Conservation (phyloP, 768 basidiomycete genomes). For the Boletellus ananiceps region DNA sequence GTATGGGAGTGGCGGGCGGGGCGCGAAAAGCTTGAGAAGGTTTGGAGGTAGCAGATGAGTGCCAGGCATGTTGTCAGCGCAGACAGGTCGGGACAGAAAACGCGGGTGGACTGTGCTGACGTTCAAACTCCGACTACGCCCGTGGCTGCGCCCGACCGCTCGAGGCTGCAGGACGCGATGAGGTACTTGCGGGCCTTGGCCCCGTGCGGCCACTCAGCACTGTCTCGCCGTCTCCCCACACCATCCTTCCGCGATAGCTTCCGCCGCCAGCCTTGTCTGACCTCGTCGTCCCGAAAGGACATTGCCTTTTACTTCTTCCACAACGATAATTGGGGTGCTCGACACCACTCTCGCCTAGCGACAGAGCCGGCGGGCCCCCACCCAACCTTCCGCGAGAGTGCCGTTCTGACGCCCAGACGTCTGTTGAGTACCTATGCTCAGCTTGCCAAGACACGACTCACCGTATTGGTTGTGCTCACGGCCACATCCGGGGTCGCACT, state of each 20-base stretch:
- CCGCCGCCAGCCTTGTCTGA: neutral
- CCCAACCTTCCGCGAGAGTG: slow-evolving; percentile 33
- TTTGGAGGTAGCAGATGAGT: slow-evolving; percentile 93
- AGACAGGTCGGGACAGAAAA: slow-evolving; percentile 8
- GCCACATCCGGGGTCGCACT: slow-evolving; percentile 92
- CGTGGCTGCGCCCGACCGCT: too few species aligned
- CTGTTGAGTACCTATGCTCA: slow-evolving; percentile 69
- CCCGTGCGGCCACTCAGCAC: slow-evolving; percentile 12
- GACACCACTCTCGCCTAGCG: slow-evolving; percentile 11
- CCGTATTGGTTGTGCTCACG: slow-evolving; percentile 78
- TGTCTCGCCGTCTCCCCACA: slow-evolving; percentile 1
- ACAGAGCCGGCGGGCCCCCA: slow-evolving; percentile 14
- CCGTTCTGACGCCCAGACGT: slow-evolving; percentile 44
- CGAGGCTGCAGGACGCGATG: slow-evolving; percentile 11
- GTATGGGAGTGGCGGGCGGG: slow-evolving; percentile 87
- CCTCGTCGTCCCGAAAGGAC: slow-evolving; percentile 21
- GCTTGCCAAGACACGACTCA: slow-evolving; percentile 81
- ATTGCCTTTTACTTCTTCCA: slow-evolving; percentile 61
- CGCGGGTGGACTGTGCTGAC: slow-evolving; percentile 2
- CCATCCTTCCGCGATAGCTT: slow-evolving; percentile 2
- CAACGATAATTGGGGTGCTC: slow-evolving; percentile 50
- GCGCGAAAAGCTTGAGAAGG: slow-evolving; percentile 93
- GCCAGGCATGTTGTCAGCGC: slow-evolving; percentile 43
- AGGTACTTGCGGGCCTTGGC: slow-evolving; percentile 2
- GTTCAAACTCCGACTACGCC: slow-evolving; percentile 30